A percentile compares a stretch with the other conserved stretches of the same genome.
phyloP scores from a whole-genome alignment of 768 basidiomycete species.

The Crucibulum laeve region DNA sequence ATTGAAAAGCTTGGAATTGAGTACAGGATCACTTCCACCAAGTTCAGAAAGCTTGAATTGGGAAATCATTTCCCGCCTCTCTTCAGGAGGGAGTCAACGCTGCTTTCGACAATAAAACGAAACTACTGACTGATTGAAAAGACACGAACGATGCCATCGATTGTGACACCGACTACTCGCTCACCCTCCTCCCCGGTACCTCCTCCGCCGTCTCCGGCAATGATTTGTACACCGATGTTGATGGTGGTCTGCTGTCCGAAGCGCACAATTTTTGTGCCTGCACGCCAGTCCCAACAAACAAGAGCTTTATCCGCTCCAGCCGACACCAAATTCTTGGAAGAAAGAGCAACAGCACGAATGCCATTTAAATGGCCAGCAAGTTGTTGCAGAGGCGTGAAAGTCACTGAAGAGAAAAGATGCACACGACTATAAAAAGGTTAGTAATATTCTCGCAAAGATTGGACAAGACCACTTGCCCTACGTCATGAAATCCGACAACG shows the following conservation, averaged over 20 bases:
- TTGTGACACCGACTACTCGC: conserved; percentile 84
- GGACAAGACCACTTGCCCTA: conserved; percentile 53
- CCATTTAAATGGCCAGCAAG: conserved; percentile 85
- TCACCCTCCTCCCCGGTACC: conserved; percentile 55
- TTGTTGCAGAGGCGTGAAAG: conserved; percentile 80
- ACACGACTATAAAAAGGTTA: conserved; percentile 55
- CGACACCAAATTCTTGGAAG: conserved; percentile 80
- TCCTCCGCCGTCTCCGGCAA: conserved; percentile 40
- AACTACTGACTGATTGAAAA: conserved; percentile 78
- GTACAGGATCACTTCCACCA: conserved; percentile 58
- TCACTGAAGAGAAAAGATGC: conserved; percentile 82
- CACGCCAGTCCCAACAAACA: conserved; percentile 90
- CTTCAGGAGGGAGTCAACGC: conserved; percentile 15
- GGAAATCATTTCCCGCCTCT: conserved; percentile 82
- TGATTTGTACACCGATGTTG: conserved; percentile 86
- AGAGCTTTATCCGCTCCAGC: conserved; percentile 72
- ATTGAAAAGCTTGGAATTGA: conserved; percentile 66
- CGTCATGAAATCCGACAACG: conserved; percentile 89
- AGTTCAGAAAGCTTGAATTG: conserved; percentile 86
- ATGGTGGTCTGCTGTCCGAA: conserved; percentile 93
- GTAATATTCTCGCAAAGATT: neutral
- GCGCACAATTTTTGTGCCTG: conserved; percentile 82
- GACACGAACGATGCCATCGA: conserved; percentile 86
- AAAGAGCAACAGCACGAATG: conserved; percentile 85
- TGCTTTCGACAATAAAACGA: neutral